Evolutionary conservation across 2,329 filamentous ascomycete genomes (phyloP).

Genomic region (Curvularia lunata): DNA sequence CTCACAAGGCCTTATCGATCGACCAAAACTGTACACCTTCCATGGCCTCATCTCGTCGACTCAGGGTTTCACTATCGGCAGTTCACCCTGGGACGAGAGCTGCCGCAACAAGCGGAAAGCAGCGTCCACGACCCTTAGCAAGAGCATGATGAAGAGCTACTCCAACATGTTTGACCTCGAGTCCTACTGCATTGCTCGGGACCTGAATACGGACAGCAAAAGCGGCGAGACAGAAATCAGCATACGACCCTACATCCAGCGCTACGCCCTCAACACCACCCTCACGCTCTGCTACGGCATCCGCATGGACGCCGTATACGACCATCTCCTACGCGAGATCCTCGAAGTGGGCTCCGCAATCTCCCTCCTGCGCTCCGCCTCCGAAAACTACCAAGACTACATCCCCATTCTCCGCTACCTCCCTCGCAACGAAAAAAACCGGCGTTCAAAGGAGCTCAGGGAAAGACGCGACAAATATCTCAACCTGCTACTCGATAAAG

Average conservation of each 20-base stretch:
- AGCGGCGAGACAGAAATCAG: conserved; percentile 53
- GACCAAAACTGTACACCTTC: conserved; percentile 61
- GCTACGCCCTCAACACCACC: conserved; percentile 62
- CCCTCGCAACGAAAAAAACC: conserved; percentile 61
- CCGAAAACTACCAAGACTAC: conserved; percentile 62
- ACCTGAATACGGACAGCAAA: conserved; percentile 55
- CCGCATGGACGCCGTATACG: conserved; percentile 61
- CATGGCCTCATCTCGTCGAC: conserved; percentile 37
- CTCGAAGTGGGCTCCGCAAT: conserved; percentile 61
- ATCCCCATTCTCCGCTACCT: conserved; percentile 58
- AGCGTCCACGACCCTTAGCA: conserved; percentile 56
- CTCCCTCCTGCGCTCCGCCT: conserved; percentile 57
- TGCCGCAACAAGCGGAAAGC: conserved; percentile 62
- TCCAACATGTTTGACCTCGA: conserved; percentile 62
- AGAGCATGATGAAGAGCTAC: conserved; percentile 57
- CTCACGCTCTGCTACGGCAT: conserved; percentile 63
- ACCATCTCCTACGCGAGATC: conserved; percentile 59
- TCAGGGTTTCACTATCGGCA: conserved; percentile 63
- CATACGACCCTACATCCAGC: conserved; percentile 59
- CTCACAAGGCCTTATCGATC: conserved; percentile 59
- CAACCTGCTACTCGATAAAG: conserved; percentile 57
- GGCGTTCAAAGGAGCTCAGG: conserved; percentile 55
- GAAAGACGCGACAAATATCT: conserved; percentile 59
- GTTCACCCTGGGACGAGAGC: conserved; percentile 60
- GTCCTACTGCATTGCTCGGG: conserved; percentile 58